Percentiles rank a stretch among this genome's conserved stretches.
Evolutionary conservation across 1,284 basidiomycete genomes (phyloP).

Genomic region (Pseudozyma thailandica): DNA sequence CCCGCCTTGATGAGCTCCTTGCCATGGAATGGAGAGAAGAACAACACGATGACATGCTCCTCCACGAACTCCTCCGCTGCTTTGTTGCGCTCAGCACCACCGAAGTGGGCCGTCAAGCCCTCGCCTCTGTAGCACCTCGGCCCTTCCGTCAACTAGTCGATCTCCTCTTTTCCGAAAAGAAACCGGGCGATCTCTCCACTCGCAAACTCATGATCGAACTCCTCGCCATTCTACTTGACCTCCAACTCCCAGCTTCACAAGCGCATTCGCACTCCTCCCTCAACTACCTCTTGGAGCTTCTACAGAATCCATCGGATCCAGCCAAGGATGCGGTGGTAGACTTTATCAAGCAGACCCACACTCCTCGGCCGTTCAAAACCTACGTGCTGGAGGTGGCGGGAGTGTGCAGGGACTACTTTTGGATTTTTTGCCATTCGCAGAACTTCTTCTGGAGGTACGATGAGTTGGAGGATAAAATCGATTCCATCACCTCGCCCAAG

Average conservation of each 20-base stretch:
- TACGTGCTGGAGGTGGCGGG: slow-evolving; percentile 89
- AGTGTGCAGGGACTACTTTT: slow-evolving; percentile 94
- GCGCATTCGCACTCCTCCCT: slow-evolving; percentile 37
- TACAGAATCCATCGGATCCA: slow-evolving; percentile 54
- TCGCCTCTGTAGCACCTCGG: slow-evolving; percentile 82
- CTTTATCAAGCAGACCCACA: slow-evolving; percentile 86
- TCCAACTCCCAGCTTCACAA: slow-evolving; percentile 55
- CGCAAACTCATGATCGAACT: slow-evolving; percentile 90
- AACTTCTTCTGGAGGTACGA: slow-evolving; percentile 87
- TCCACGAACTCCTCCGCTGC: slow-evolving; percentile 91
- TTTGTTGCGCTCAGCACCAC: slow-evolving; percentile 93
- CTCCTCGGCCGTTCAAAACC: slow-evolving; percentile 85
- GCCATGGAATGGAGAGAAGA: slow-evolving; percentile 98
- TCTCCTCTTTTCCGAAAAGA: slow-evolving; percentile 94
- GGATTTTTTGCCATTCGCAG: slow-evolving; percentile 94
- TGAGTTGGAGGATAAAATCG: slow-evolving; percentile 78
- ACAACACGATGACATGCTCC: slow-evolving; percentile 93
- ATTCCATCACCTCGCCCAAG: slow-evolving; percentile 84
- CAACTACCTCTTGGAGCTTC: slow-evolving; percentile 55
- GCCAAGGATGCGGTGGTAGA: slow-evolving; percentile 70
- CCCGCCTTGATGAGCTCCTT: slow-evolving; percentile 88
- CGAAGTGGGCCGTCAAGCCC: slow-evolving; percentile 76
- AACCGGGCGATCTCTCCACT: slow-evolving; percentile 89
- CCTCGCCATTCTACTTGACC: slow-evolving; percentile 70
- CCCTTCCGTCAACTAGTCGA: slow-evolving; percentile 85